Percentiles rank a stretch among this genome's conserved stretches.
Conservation (phyloP, 768 basidiomycete species). For the Astraeus odoratus region DNA sequence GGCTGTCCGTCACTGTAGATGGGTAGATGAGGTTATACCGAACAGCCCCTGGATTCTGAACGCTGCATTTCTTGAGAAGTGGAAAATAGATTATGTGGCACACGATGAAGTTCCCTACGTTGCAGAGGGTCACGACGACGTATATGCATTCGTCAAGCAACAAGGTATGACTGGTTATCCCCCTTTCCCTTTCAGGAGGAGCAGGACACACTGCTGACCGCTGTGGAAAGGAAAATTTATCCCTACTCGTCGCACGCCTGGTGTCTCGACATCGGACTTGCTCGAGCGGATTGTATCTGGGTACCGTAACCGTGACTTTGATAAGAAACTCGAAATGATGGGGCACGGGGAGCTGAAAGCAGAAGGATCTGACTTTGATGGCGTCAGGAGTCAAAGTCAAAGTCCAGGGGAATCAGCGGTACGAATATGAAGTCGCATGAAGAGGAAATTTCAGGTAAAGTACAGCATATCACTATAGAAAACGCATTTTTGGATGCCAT, state of each 20-base stretch:
- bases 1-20: slow-evolving; percentile 89
- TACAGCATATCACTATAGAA: too few species aligned
- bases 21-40: slow-evolving; percentile 91
- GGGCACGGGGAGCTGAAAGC: slow-evolving; percentile 67
- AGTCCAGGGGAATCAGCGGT: background rate
- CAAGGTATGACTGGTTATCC: slow-evolving; percentile 47
- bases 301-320: slow-evolving; percentile 81
- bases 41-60: slow-evolving; percentile 90
- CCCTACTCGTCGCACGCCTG: slow-evolving; percentile 91
- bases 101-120: slow-evolving; percentile 92
- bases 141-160: slow-evolving; percentile 75
- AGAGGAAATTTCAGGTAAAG: background rate
- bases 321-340: slow-evolving; percentile 86
- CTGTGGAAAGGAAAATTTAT: slow-evolving; percentile 73
- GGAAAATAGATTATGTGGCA: slow-evolving; percentile 92
- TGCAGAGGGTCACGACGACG: slow-evolving; percentile 74
- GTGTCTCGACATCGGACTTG: slow-evolving; percentile 88
- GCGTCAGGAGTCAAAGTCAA: slow-evolving; percentile 5
- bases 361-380: slow-evolving; percentile 34
- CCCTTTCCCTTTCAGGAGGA: background rate
- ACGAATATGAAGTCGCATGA: background rate
- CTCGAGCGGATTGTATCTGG: slow-evolving; percentile 87
- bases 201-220: background rate
- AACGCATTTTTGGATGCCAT: too few species aligned
- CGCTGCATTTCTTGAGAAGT: slow-evolving; percentile 73